Percentiles rank a stretch among this genome's conserved stretches.
phyloP scores from a whole-genome alignment of 139 green algal species.

The Spirogloea muscicola region DNA sequence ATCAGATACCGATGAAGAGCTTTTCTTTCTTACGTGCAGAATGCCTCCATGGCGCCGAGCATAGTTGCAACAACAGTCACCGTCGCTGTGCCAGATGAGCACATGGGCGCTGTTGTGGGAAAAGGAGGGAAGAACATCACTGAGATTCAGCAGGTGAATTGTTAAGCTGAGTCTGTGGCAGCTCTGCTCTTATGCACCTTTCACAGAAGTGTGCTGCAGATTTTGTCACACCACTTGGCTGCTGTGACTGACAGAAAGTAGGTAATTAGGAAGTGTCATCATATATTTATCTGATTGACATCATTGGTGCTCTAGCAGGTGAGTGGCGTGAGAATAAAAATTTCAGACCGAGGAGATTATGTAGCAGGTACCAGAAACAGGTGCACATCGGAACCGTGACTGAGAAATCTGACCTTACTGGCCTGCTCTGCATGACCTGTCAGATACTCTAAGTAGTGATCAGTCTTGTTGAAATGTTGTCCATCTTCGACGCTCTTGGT shows the following conservation, averaged over 20 bases:
- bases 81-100: conserved; percentile 64
- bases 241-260: neutral
- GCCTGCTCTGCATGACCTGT: no score
- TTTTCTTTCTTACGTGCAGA: neutral
- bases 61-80: conserved; percentile 49
- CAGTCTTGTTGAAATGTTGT: no score
- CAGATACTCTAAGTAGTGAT: no score
- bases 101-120: conserved; percentile 73
- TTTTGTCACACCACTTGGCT: neutral
- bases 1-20: no score
- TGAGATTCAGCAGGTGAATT: conserved; percentile 71
- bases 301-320: conserved; percentile 1
- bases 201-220: neutral
- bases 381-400: neutral
- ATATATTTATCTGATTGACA: conserved; percentile 1
- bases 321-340: conserved; percentile 15
- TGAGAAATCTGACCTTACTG: neutral
- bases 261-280: neutral
- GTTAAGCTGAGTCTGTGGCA: neutral
- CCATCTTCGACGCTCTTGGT: neutral
- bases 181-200: neutral
- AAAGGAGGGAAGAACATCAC: conserved; percentile 63
- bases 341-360: conserved; percentile 24
- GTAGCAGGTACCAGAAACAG: conserved; percentile 23
- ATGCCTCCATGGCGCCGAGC: neutral